These are phyloP conservation scores for Hagleromyces aurorensis DNA, from an alignment of 805 yeast species.

Conservation along the genomic window DNA sequence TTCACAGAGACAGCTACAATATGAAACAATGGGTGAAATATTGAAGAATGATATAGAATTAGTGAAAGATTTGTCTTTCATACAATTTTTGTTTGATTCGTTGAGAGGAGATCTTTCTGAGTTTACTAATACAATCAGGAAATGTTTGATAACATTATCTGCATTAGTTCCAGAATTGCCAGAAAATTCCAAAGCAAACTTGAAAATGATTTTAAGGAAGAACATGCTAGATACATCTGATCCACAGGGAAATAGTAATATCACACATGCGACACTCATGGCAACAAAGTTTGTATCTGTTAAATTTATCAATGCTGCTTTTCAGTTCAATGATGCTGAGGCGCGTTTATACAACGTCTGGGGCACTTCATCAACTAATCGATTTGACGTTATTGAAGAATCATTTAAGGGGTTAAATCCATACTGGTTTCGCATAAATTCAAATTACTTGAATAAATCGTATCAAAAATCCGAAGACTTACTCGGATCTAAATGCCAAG, in stretches of 20 bases:
- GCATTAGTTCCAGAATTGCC: constrained; percentile 39
- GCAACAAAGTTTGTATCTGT: constrained; percentile 56
- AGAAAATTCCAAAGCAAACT: constrained; percentile 30
- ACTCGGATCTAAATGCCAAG: constrained; percentile 33
- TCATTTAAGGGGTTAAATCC: constrained; percentile 77
- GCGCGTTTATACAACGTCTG: constrained; percentile 61
- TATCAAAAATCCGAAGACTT: constrained; percentile 38
- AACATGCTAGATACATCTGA: constrained; percentile 33
- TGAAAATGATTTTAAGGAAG: constrained; percentile 35
- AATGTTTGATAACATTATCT: constrained; percentile 54
- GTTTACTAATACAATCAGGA: constrained; percentile 61
- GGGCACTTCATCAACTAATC: constrained; percentile 50
- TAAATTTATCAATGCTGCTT: constrained; percentile 55
- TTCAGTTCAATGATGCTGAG: constrained; percentile 57
- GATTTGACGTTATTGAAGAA: constrained; percentile 73
- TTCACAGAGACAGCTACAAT: constrained; percentile 53
- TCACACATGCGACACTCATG: constrained; percentile 32
- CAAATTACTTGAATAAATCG: constrained; percentile 38
- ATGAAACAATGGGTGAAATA: constrained; percentile 71
- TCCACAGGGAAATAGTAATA: constrained; percentile 9
- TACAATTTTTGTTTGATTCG: constrained; percentile 65
- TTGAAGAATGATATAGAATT: constrained; percentile 40
- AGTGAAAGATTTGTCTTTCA: constrained; percentile 39
- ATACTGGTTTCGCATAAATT: constrained; percentile 57
- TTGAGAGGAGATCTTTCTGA: constrained; percentile 56